Percentiles rank a stretch among this genome's conserved stretches.
phyloP scores from a whole-genome alignment of 2,329 filamentous ascomycete genomes.

The Lecanosticta acicola region DNA sequence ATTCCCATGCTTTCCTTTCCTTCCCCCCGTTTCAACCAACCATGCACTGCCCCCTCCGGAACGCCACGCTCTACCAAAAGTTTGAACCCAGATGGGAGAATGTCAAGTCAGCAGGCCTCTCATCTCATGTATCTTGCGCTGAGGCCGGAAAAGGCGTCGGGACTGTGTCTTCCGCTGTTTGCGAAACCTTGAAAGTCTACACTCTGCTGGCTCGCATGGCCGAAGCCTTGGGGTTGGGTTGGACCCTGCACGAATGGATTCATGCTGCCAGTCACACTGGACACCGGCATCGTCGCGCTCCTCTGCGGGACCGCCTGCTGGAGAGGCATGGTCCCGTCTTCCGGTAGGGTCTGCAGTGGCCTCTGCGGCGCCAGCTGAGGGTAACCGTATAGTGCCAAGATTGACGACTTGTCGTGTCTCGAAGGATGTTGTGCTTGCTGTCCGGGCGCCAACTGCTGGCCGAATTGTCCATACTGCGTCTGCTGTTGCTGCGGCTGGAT shows the following conservation, averaged over 20 bases:
- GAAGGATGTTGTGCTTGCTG: conserved; percentile 38
- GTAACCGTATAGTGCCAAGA: conserved; percentile 68
- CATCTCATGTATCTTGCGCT: conserved; percentile 49
- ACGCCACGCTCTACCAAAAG: too few relatives aligned
- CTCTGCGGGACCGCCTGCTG: conserved; percentile 27
- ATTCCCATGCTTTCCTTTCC: too few relatives aligned
- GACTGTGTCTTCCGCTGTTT: conserved; percentile 65
- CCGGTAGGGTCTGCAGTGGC: conserved; percentile 32
- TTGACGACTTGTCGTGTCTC: conserved; percentile 64
- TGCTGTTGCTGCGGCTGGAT: conserved; percentile 33
- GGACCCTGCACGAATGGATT: conserved; percentile 27
- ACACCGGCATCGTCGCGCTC: conserved; percentile 37
- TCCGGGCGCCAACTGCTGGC: conserved; percentile 24
- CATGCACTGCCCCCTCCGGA: too few relatives aligned
- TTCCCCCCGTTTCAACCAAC: too few relatives aligned
- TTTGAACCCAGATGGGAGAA: too few relatives aligned
- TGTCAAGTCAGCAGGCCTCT: conserved; percentile 6
- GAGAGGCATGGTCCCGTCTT: conserved; percentile 28
- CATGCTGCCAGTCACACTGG: conserved; percentile 23
- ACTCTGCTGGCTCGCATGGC: conserved; percentile 63
- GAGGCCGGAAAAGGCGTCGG: conserved; percentile 72
- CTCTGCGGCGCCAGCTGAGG: conserved; percentile 48
- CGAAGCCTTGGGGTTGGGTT: conserved; percentile 20
- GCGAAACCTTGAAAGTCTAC: conserved; percentile 58
- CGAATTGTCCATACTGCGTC: conserved; percentile 13